A percentile compares a stretch with the other conserved stretches of the same genome.
Evolutionary conservation across 208 protist genomes (phyloP).

Genomic region (Naegleria lovaniensis): DNA sequence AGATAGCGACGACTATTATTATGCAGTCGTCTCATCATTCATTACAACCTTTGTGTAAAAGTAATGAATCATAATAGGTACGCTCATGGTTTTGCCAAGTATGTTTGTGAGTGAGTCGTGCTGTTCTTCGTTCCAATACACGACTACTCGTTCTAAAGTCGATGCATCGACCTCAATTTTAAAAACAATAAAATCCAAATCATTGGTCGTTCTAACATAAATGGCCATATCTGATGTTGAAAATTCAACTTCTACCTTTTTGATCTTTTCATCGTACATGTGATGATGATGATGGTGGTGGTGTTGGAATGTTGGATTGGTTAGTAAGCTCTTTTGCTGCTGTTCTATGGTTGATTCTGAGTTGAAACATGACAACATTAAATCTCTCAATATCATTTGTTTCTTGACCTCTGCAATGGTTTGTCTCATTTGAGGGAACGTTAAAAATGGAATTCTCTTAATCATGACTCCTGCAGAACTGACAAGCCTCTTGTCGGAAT

Average conservation of each 20-base stretch:
- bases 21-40: no score
- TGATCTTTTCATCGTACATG: not conserved
- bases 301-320: not conserved
- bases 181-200: not conserved
- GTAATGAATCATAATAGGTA: not conserved
- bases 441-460: not conserved
- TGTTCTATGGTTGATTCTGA: not conserved
- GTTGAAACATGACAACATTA: not conserved
- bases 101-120: not conserved
- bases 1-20: no score
- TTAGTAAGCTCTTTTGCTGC: not conserved
- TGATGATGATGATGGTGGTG: not conserved
- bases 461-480: not conserved
- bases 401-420: not conserved
- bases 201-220: not conserved
- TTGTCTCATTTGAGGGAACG: not conserved
- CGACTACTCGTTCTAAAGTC: not conserved
- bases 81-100: not conserved
- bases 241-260: not conserved
- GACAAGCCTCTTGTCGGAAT: not conserved
- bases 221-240: not conserved
- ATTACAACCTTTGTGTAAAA: not conserved
- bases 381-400: not conserved
- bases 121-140: not conserved
- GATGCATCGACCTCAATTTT: not conserved